Conservation (phyloP, 2,329 filamentous ascomycete species). For the Leptographium procerum region DNA sequence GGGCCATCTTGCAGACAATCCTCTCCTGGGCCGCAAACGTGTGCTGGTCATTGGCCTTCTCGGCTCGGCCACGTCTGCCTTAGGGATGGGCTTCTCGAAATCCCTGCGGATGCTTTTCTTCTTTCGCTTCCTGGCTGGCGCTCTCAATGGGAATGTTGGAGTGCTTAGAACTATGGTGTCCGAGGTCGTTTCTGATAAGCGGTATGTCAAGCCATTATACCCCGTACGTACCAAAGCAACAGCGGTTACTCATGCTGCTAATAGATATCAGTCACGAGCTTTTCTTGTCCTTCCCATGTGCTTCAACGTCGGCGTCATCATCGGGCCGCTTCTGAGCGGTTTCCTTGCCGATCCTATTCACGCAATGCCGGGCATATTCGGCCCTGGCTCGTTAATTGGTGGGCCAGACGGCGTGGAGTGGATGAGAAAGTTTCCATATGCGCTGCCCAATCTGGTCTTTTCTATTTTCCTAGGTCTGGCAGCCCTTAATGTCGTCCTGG, state of each 20-base stretch:
- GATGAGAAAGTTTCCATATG: not conserved
- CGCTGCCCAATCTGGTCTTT: conserved; percentile 1
- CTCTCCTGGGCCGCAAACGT: not conserved
- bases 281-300: conserved; percentile 2
- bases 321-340: not conserved
- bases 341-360: not conserved
- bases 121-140: not conserved
- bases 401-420: not conserved
- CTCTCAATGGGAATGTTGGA: conserved; percentile 1
- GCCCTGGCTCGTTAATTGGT: not conserved
- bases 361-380: not conserved
- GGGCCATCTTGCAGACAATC: not conserved
- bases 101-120: not conserved
- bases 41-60: not conserved
- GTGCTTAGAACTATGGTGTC: not conserved
- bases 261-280: not conserved
- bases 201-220: not conserved
- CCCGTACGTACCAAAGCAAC: not conserved
- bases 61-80: not conserved
- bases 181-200: not conserved
- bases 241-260: not conserved
- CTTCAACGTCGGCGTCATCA: conserved; percentile 3
- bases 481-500: not conserved
- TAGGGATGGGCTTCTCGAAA: not conserved
- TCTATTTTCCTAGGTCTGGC: not conserved